These are phyloP conservation scores for Vicia faba DNA, from an alignment of 306 rosid genomes.

Conservation along the genomic window DNA sequence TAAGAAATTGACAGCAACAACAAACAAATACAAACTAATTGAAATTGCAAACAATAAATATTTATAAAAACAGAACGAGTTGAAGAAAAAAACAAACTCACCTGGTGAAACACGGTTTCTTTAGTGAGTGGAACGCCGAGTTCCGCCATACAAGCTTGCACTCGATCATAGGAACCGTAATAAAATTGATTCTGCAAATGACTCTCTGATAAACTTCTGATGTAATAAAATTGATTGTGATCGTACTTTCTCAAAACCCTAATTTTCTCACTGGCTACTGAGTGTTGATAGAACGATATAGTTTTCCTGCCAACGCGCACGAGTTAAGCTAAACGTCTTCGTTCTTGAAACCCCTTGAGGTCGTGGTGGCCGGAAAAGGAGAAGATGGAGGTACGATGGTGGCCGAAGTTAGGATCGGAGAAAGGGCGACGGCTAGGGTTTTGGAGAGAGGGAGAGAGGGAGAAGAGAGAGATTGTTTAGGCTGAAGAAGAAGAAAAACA, in stretches of 20 bases:
- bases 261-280: constrained; percentile 4
- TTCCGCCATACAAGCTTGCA: constrained; percentile 99
- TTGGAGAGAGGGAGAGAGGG: too few relatives aligned
- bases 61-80: background rate
- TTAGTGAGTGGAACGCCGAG: constrained; percentile 98
- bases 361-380: too few relatives aligned
- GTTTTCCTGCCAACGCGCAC: constrained; percentile 58
- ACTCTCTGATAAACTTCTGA: constrained; percentile 88
- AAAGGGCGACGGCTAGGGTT: too few relatives aligned
- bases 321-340: background rate
- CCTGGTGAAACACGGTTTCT: constrained; percentile 97
- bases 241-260: constrained; percentile 74
- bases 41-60: background rate
- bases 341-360: background rate
- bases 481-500: too few relatives aligned
- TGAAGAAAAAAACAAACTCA: background rate
- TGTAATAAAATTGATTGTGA: constrained; percentile 80
- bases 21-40: too few relatives aligned
- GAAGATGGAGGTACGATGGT: too few relatives aligned
- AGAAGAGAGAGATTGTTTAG: too few relatives aligned
- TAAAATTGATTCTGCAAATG: constrained; percentile 86
- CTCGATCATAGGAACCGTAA: constrained; percentile 96
- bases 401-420: too few relatives aligned
- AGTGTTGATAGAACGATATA: background rate
- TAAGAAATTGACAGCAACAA: constrained; percentile 21